A percentile compares a stretch with the other conserved stretches of the same genome.
Conservation (phyloP, 1,139 yeast species). For the Taphrina pruni region DNA sequence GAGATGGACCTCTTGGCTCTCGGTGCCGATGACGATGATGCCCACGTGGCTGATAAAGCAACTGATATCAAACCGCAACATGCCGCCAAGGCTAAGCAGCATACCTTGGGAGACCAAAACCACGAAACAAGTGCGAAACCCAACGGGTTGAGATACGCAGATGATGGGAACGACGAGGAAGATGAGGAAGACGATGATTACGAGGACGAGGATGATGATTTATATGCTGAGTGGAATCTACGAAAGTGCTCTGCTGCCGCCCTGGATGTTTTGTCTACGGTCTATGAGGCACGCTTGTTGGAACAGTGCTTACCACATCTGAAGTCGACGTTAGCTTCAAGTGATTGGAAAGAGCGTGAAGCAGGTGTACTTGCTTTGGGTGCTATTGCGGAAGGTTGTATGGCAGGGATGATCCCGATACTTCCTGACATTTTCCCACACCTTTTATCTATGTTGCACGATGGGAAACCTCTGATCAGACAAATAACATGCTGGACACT, state of each 20-base stretch:
- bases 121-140: conserved; percentile 44
- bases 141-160: conserved; percentile 42
- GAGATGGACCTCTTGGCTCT: conserved; percentile 77
- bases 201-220: conserved; percentile 68
- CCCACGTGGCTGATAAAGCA: conserved; percentile 79
- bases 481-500: conserved; percentile 96
- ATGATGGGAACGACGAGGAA: conserved; percentile 53
- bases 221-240: conserved; percentile 80
- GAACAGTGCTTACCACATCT: conserved; percentile 73
- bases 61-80: conserved; percentile 84
- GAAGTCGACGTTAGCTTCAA: conserved; percentile 69
- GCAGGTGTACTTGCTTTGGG: conserved; percentile 94
- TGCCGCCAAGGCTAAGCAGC: conserved; percentile 71
- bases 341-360: conserved; percentile 87
- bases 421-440: conserved; percentile 84
- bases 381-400: conserved; percentile 89
- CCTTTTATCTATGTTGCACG: conserved; percentile 77
- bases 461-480: conserved; percentile 80
- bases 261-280: conserved; percentile 75
- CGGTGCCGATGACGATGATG: conserved; percentile 69
- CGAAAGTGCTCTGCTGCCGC: conserved; percentile 96
- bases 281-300: conserved; percentile 71
- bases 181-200: conserved; percentile 63
- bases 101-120: conserved; percentile 52
- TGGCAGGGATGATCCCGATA: conserved; percentile 68